These are phyloP conservation scores for Naganishia vishniacii DNA, from an alignment of 768 basidiomycete genomes.

Conservation along the genomic window DNA sequence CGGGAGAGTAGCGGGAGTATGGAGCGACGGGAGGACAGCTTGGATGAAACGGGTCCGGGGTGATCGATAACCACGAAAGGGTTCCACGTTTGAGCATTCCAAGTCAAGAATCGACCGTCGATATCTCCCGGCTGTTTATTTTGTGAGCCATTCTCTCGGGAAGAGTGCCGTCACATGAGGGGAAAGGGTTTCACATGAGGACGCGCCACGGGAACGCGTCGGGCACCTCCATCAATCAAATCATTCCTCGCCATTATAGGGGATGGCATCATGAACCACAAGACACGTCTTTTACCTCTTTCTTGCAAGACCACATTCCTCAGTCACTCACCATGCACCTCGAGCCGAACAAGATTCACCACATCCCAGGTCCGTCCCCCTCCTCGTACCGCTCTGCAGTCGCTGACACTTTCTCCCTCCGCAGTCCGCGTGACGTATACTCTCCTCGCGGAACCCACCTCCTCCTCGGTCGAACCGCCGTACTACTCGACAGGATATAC, in stretches of 20 bases:
- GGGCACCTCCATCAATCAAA: not conserved
- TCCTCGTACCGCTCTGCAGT: not conserved
- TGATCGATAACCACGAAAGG: too few species aligned
- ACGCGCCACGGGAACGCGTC: not conserved
- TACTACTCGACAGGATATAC: conserved; percentile 14
- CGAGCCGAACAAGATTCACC: conserved; percentile 17
- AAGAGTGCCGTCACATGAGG: too few species aligned
- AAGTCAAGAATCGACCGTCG: too few species aligned
- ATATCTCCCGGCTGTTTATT: not conserved
- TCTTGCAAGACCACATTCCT: too few species aligned
- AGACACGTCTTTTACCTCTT: not conserved
- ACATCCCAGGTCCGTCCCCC: conserved; percentile 6
- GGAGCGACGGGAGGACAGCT: too few species aligned
- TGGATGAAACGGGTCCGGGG: too few species aligned
- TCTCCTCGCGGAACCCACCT: not conserved
- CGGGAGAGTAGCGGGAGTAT: too few species aligned
- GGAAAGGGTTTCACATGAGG: conserved; percentile 3
- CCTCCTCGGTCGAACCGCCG: too few species aligned
- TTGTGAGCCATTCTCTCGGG: not conserved
- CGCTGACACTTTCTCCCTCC: not conserved
- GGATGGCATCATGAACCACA: too few species aligned
- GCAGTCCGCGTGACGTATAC: conserved; percentile 14
- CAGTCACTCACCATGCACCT: not conserved
- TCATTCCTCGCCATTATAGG: not conserved
- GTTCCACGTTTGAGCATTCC: too few species aligned